Conservation (phyloP, 2,329 filamentous ascomycete genomes). For the Intubia oerlemansii region DNA sequence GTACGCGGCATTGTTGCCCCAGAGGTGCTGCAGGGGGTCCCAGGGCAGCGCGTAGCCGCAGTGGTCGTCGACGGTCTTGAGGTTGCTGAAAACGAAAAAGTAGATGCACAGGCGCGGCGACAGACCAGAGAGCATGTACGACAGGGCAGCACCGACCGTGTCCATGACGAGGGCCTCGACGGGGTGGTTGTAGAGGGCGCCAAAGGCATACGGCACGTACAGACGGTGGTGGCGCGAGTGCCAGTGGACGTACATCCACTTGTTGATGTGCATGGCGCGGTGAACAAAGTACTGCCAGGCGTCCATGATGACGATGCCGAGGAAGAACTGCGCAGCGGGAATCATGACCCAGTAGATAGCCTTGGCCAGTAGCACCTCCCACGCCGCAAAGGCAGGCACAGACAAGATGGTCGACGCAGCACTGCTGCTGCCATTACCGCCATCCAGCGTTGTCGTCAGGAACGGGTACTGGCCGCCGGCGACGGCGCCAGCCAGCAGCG, state of each 20-base stretch:
- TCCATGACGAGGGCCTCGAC: slow-evolving; percentile 87
- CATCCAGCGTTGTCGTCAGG: slow-evolving; percentile 29
- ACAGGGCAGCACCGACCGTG: slow-evolving; percentile 67
- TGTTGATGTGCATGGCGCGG: slow-evolving; percentile 91
- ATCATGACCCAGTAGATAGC: slow-evolving; percentile 61
- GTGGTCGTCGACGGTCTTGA: slow-evolving; percentile 97
- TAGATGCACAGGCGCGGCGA: slow-evolving; percentile 68
- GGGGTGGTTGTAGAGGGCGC: slow-evolving; percentile 90
- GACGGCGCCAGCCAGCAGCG: slow-evolving; percentile 52
- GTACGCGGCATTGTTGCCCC: slow-evolving; percentile 87
- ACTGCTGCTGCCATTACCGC: not conserved
- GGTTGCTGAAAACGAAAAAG: slow-evolving; percentile 73
- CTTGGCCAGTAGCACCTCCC: slow-evolving; percentile 60
- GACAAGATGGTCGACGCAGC: slow-evolving; percentile 21
- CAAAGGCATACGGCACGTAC: slow-evolving; percentile 94
- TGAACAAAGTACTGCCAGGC: slow-evolving; percentile 98
- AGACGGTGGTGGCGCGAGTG: slow-evolving; percentile 91
- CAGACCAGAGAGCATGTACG: slow-evolving; percentile 65
- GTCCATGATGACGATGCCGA: slow-evolving; percentile 62
- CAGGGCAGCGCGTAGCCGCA: slow-evolving; percentile 91
- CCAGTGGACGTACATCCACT: slow-evolving; percentile 85
- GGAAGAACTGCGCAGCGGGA: slow-evolving; percentile 54
- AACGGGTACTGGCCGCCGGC: slow-evolving; percentile 65
- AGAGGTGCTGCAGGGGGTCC: slow-evolving; percentile 81
- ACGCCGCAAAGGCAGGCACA: slow-evolving; percentile 55